Conservation (phyloP, 176 grass and related monocot genomes). For the Saccharum officinarum region DNA sequence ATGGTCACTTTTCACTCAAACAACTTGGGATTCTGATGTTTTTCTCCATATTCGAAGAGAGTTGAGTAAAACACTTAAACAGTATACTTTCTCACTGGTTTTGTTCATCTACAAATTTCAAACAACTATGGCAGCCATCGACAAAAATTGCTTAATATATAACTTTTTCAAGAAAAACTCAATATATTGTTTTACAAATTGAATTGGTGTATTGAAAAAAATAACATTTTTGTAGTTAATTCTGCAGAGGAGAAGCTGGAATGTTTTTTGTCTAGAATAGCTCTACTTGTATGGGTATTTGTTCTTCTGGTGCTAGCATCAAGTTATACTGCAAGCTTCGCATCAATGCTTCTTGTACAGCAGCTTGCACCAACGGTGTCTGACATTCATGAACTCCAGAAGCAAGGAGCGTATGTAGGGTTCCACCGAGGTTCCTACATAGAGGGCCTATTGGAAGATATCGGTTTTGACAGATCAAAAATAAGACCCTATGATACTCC, state of each 20-base stretch:
- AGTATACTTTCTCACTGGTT: neutral
- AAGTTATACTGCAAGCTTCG: no score
- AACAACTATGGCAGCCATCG: neutral
- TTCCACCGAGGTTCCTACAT: conserved; percentile 39
- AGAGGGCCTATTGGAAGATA: conserved; percentile 10
- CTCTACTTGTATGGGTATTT: neutral
- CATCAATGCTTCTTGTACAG: neutral
- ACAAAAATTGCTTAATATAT: neutral
- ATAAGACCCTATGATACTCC: conserved; percentile 31
- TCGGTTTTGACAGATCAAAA: conserved; percentile 40
- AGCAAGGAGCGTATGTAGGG: conserved; percentile 34
- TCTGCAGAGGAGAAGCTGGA: neutral
- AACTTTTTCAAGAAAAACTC: neutral
- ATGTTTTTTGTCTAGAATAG: neutral
- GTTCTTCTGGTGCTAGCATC: neutral
- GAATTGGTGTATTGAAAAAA: neutral
- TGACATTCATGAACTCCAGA: neutral
- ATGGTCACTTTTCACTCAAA: neutral
- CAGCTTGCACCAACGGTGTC: neutral
- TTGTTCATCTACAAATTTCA: neutral
- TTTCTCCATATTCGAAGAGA: conserved; percentile 22
- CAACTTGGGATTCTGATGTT: conserved; percentile 18
- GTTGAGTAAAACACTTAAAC: conserved; percentile 17
- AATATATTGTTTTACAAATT: neutral
- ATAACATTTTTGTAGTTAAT: neutral